Percentiles rank a stretch among this genome's conserved stretches.
These are phyloP conservation scores for Solanum okadae DNA, from an alignment of 257 asterid genomes.

Conservation along the genomic window DNA sequence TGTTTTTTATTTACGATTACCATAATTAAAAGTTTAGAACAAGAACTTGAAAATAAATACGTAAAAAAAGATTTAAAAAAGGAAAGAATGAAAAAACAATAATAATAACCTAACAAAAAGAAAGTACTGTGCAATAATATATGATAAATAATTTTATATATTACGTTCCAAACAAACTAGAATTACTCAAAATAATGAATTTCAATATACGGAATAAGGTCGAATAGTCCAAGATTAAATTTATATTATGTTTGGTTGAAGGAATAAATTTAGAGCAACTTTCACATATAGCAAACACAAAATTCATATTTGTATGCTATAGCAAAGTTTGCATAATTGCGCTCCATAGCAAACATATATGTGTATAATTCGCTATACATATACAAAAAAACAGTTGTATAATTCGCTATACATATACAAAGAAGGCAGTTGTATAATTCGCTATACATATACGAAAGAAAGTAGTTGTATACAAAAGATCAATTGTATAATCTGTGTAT, in stretches of 20 bases:
- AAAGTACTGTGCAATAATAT: neutral
- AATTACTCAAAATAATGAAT: neutral
- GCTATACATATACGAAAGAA: too few relatives aligned
- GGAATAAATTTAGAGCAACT: neutral
- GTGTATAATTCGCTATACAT: too few relatives aligned
- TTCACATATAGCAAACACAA: too few relatives aligned
- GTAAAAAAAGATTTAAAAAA: neutral
- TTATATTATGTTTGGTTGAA: neutral
- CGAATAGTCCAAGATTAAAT: too few relatives aligned
- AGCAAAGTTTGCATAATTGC: too few relatives aligned
- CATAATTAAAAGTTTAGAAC: neutral
- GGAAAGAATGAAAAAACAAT: neutral
- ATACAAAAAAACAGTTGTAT: too few relatives aligned
- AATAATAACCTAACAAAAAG: neutral
- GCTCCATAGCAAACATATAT: too few relatives aligned
- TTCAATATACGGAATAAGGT: neutral
- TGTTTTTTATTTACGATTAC: neutral
- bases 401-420: too few relatives aligned
- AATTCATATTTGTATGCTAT: too few relatives aligned
- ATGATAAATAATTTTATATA: neutral
- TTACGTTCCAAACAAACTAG: neutral
- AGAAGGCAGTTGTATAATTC: too few relatives aligned
- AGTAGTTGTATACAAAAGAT: too few relatives aligned
- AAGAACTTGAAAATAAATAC: neutral
- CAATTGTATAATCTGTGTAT: too few relatives aligned